Base-by-base conservation (phyloP, 441 rosid species). In the Eruca vesicaria region DNA sequence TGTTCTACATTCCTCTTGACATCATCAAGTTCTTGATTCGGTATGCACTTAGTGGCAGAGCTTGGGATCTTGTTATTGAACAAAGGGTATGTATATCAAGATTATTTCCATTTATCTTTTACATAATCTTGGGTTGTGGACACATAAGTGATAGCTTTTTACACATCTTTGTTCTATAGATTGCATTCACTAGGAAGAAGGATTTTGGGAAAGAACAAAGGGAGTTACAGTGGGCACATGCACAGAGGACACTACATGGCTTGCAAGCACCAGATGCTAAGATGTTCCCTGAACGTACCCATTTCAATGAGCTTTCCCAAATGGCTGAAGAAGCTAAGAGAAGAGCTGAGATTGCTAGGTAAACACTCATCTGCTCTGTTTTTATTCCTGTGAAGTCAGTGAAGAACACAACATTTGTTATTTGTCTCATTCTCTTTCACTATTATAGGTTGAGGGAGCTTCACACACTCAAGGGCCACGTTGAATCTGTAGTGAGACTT, bases 201-300 rank as follows among this genome's bases (percentile, higher is more conserved):
- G 98, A 93, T 69, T 96, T 96, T 3, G 98, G 97, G 5, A 96
- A 90, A 84, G 99, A 96, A 68, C 97, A 96, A 62, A 90, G 98
- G 5, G 97, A 93, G 86, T 98, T 93, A 66, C 93, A 96, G 45
- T 96, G 98, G 99, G 99, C 99, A n/a, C 98, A 96, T 53, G 98
- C 98, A 7, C 98, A 93, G 73, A 89, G 98, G 83, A 93, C 97
- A 20, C 73, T 96, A 74, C 98, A 93, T 67, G 98, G 99, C 28
- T 72, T 93, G 85, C 94, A 90, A 68, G 83, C 92, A 66, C 98
- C 99, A 7, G 98, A 93, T 80, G 82, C 96, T 48, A 96, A 89
- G 81, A 90, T 90, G 98, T 95, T 95, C 78, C 84, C 91, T 0
- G 98, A 93, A 74, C 79, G 95, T 53, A 80, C 89, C 63, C 93